Conservation (phyloP, 2,329 filamentous ascomycete species). For the Colletotrichum lupini region DNA sequence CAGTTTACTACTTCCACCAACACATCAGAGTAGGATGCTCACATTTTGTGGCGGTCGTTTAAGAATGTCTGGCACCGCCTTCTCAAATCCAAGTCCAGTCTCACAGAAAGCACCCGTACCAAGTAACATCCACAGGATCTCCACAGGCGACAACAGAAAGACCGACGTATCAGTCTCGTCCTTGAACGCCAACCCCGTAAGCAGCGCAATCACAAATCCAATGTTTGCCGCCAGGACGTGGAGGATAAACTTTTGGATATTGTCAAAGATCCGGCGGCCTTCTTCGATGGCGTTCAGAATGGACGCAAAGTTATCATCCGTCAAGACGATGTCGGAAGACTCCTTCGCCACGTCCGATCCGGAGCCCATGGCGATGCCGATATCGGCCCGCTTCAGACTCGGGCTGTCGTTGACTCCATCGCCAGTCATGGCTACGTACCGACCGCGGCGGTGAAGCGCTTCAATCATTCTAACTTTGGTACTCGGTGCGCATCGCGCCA, state of each 20-base stretch:
- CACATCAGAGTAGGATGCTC: no score
- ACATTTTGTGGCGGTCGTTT: constrained; percentile 61
- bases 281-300: constrained; percentile 74
- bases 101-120: constrained; percentile 74
- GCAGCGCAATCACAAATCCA: constrained; percentile 70
- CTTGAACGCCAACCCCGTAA: constrained; percentile 74
- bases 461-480: constrained; percentile 75
- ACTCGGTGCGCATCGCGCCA: constrained; percentile 72
- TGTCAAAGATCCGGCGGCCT: constrained; percentile 73
- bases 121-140: constrained; percentile 74
- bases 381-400: constrained; percentile 71
- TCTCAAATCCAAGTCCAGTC: constrained; percentile 75
- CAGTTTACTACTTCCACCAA: no score
- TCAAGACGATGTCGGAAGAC: constrained; percentile 70
- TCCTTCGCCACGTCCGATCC: constrained; percentile 75
- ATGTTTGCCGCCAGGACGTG: constrained; percentile 72
- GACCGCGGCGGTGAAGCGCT: constrained; percentile 70
- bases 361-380: constrained; percentile 75
- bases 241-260: constrained; percentile 73
- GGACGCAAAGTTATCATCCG: constrained; percentile 74
- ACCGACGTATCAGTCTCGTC: constrained; percentile 68
- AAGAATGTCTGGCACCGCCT: constrained; percentile 72
- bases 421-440: constrained; percentile 73
- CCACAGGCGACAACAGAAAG: constrained; percentile 73
- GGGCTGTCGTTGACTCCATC: constrained; percentile 75